Conservation (phyloP, 2,329 filamentous ascomycete species). For the Xylaria sp. region DNA sequence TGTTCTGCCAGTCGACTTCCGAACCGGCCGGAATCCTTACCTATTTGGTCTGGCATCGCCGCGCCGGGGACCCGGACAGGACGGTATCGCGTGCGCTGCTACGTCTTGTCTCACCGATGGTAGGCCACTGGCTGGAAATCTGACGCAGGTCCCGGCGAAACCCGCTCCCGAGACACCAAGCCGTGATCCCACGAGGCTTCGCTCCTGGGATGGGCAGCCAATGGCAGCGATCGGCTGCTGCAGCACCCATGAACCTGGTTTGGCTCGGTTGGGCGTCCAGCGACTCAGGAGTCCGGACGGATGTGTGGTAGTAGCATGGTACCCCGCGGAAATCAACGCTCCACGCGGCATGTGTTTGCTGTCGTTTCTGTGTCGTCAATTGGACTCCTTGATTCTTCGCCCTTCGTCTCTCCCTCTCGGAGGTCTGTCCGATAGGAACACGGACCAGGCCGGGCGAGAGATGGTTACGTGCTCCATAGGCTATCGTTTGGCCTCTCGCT, state of each 20-base stretch:
- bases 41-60: conserved; percentile 15
- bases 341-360: not conserved
- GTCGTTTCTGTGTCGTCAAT: not conserved
- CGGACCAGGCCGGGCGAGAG: not conserved
- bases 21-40: conserved; percentile 17
- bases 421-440: not conserved
- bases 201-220: conserved; percentile 6
- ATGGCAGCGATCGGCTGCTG: not conserved
- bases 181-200: conserved; percentile 17
- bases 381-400: not conserved
- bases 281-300: not conserved
- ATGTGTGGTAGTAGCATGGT: not conserved
- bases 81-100: not conserved
- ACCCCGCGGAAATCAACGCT: not conserved
- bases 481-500: not conserved
- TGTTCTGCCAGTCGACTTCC: not conserved
- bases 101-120: not conserved
- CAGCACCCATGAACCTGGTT: conserved; percentile 15
- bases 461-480: not conserved
- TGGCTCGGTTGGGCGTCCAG: not conserved
- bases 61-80: not conserved
- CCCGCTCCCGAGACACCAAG: conserved; percentile 32
- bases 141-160: conserved; percentile 28
- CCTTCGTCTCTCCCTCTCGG: not conserved
- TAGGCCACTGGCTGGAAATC: not conserved